Evolutionary conservation across 306 rosid genomes (phyloP), one percentile per base, ranked within the genome.

Genomic region (Inga laurina): DNA sequence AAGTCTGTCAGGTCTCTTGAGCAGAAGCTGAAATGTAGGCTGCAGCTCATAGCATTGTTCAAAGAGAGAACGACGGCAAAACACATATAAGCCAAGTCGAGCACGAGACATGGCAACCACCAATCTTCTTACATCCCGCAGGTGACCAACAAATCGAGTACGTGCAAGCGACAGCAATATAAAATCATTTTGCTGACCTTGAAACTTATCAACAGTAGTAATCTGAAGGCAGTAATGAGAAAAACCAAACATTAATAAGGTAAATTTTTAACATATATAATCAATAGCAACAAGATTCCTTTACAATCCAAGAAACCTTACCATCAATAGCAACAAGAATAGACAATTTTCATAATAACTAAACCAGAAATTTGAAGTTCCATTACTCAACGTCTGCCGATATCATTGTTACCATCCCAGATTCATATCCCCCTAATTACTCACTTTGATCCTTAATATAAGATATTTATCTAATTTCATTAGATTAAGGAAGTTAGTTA

Each of bases 51-150:
- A 94, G 86, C 99, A 96, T 77, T 96, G 99, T 83, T 96, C 98
- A 79, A 93, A 92, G 85, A 96, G 91, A 81, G 93, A 91, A 22
- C 99, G 97, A 18, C 97, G 98, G 77, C 99, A 96, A 78, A 96
- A 96, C 78, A 96, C 97, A 79, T 91, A 96, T 27, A 96, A 85
- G 80, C 99, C 99, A 85, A 91, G 94, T 68, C 98, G 90, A 83
- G 99, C 99, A 91, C 97, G 97, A 79, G 99, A 96, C 99, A 96
- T 94, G 76, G 98, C 99, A 78, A 94, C 99, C 77, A 96, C 92
- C 91, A 96, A 89, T 91, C 99, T 96, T 85, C 99, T 88, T 67
- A 96, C 99, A 89, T 94, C 99, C 30, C 99, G 97, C 56, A 96
- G 92, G 87, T 96, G 99, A 89, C 99, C 99, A 74, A 96, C 99